Percentiles rank a stretch among this genome's conserved stretches.
Conservation (phyloP, 257 asterid genomes). For the Solanum piurae region DNA sequence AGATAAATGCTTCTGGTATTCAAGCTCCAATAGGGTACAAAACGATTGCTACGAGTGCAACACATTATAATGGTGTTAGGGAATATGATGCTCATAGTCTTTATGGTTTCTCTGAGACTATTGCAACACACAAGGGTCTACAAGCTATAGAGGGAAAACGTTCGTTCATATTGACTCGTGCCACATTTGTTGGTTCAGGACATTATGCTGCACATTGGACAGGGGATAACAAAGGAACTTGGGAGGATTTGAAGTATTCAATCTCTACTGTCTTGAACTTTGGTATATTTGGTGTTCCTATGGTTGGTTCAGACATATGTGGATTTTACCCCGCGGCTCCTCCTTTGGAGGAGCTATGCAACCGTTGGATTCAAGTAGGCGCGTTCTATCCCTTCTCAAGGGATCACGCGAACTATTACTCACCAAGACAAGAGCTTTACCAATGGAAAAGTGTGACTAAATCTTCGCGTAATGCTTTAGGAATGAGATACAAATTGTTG, state of each 20-base stretch:
- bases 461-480: slow-evolving; percentile 86
- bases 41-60: slow-evolving; percentile 82
- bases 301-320: slow-evolving; percentile 98
- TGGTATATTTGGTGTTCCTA: slow-evolving; percentile 86
- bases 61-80: slow-evolving; percentile 68
- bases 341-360: slow-evolving; percentile 72
- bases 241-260: slow-evolving; percentile 75
- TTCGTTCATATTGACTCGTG: slow-evolving; percentile 70
- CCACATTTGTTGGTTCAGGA: slow-evolving; percentile 86
- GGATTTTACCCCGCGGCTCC: slow-evolving; percentile 82
- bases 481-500: slow-evolving; percentile 77
- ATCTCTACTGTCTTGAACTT: slow-evolving; percentile 78
- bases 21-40: slow-evolving; percentile 67
- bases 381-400: slow-evolving; percentile 94
- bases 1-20: slow-evolving; percentile 83
- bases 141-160: slow-evolving; percentile 65
- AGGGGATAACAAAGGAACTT: slow-evolving; percentile 87
- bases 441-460: slow-evolving; percentile 89
- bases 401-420: slow-evolving; percentile 80
- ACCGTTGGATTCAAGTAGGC: slow-evolving; percentile 93
- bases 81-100: slow-evolving; percentile 92
- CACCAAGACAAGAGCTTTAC: slow-evolving; percentile 95
- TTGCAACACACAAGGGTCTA: slow-evolving; percentile 84
- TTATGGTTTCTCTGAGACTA: slow-evolving; percentile 70
- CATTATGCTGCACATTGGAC: slow-evolving; percentile 91